Evolutionary conservation across 257 asterid species (phyloP).

Genomic region (Forsythia viridissima): DNA sequence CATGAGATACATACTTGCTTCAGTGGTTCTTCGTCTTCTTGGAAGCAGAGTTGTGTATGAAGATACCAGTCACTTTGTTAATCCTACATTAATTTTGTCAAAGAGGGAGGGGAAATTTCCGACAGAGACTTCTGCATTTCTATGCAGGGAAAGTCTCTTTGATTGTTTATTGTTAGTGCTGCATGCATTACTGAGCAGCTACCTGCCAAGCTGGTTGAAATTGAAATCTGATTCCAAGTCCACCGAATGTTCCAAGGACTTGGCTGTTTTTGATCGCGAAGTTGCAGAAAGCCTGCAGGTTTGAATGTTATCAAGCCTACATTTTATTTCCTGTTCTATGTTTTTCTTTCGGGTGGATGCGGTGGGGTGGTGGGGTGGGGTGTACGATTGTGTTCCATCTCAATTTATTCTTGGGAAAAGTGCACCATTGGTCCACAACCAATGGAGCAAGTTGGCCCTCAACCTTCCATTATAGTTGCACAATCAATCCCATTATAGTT

Average conservation of each 20-base stretch:
- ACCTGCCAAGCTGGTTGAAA: conserved; percentile 91
- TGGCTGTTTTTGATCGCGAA: conserved; percentile 70
- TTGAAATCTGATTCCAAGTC: conserved; percentile 54
- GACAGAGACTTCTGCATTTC: conserved; percentile 46
- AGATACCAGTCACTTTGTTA: conserved; percentile 58
- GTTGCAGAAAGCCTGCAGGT: conserved; percentile 92
- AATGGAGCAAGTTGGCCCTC: too few relatives aligned
- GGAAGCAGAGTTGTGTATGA: conserved; percentile 95
- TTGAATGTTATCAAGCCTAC: conserved; percentile 17
- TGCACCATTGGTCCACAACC: too few relatives aligned
- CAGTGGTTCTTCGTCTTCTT: conserved; percentile 80
- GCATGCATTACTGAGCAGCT: conserved; percentile 80
- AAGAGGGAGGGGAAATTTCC: conserved; percentile 58
- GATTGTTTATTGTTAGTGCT: conserved; percentile 78
- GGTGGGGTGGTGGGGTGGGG: too few relatives aligned
- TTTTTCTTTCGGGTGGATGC: too few relatives aligned
- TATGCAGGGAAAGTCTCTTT: conserved; percentile 67
- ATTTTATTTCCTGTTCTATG: too few relatives aligned
- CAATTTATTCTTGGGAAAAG: too few relatives aligned
- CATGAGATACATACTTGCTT: conserved; percentile 65
- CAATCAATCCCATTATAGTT: too few relatives aligned
- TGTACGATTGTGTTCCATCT: too few relatives aligned
- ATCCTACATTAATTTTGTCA: conserved; percentile 37
- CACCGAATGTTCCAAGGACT: conserved; percentile 30
- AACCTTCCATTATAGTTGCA: too few relatives aligned